Conservation (phyloP, 176 grass and related monocot species). For the Guadua angustifolia region DNA sequence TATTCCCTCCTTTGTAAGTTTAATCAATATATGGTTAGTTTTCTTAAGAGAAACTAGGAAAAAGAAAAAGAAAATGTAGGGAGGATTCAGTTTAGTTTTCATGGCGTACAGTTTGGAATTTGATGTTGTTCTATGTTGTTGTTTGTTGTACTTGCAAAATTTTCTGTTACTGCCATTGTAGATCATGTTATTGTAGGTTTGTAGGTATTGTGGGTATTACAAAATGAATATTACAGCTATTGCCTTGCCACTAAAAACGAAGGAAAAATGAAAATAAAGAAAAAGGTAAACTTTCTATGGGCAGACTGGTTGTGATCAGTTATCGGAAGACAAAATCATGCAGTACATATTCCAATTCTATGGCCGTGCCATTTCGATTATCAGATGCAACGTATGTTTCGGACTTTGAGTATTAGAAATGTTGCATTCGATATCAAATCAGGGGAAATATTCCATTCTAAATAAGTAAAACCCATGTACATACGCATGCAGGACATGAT, state of each 20-base stretch:
- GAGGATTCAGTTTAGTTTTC: no score
- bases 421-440: background rate
- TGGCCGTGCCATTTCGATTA: background rate
- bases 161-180: constrained; percentile 17
- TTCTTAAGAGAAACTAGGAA: background rate
- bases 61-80: no score
- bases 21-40: background rate
- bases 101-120: background rate
- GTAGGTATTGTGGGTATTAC: background rate
- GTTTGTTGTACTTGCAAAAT: background rate
- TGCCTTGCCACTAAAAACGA: background rate
- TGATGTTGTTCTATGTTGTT: background rate
- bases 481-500: constrained; percentile 71
- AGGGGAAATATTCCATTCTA: background rate
- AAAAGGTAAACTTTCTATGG: background rate
- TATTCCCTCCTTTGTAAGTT: background rate
- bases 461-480: constrained; percentile 2
- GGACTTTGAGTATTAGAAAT: background rate
- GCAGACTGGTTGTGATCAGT: no score
- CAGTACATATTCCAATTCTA: background rate
- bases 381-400: background rate
- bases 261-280: background rate
- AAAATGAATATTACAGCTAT: background rate
- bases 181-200: background rate
- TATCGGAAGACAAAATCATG: background rate